A percentile compares a stretch with the other conserved stretches of the same genome.
These are phyloP conservation scores for Saccharomycopsis crataegensis DNA, from an alignment of 1,139 yeast species.

Conservation along the genomic window DNA sequence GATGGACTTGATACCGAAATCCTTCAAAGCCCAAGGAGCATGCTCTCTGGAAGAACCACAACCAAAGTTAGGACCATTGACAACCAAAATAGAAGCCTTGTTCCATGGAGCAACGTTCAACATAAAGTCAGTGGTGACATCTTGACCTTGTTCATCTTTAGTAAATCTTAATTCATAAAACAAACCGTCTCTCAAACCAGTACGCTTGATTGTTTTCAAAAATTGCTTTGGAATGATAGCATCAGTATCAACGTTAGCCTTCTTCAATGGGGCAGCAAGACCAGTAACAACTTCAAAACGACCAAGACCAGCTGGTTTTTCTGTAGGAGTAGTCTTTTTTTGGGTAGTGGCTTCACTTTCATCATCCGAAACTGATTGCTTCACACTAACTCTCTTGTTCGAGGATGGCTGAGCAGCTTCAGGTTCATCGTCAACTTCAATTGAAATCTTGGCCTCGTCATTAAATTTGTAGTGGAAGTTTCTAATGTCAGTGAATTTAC, in stretches of 20 bases:
- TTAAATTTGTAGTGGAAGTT: conserved; percentile 53
- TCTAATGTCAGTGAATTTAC: conserved; percentile 87
- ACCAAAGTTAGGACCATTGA: conserved; percentile 95
- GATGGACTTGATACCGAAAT: conserved; percentile 90
- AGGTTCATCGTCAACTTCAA: conserved; percentile 43
- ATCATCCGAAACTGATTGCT: conserved; percentile 47
- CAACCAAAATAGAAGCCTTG: conserved; percentile 73
- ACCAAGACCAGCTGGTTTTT: conserved; percentile 51
- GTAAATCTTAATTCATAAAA: conserved; percentile 83
- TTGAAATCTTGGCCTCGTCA: conserved; percentile 47
- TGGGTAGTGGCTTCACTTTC: conserved; percentile 26
- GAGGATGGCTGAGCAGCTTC: conserved; percentile 55
- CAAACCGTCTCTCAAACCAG: conserved; percentile 82
- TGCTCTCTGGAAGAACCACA: conserved; percentile 99
- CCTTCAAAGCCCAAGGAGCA: conserved; percentile 98
- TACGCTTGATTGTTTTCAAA: conserved; percentile 92
- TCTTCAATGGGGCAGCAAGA: conserved; percentile 86
- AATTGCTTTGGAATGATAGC: conserved; percentile 98
- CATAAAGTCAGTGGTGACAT: conserved; percentile 78
- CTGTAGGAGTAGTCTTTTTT: conserved; percentile 30
- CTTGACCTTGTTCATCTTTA: conserved; percentile 57
- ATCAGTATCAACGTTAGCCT: conserved; percentile 95
- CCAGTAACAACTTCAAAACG: conserved; percentile 72
- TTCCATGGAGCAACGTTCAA: conserved; percentile 80
- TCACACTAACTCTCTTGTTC: conserved; percentile 21